Evolutionary conservation across 2,329 filamentous ascomycete species (phyloP), one percentile per base, ranked within the genome.

Genomic region (Cladosporium colombiae): DNA sequence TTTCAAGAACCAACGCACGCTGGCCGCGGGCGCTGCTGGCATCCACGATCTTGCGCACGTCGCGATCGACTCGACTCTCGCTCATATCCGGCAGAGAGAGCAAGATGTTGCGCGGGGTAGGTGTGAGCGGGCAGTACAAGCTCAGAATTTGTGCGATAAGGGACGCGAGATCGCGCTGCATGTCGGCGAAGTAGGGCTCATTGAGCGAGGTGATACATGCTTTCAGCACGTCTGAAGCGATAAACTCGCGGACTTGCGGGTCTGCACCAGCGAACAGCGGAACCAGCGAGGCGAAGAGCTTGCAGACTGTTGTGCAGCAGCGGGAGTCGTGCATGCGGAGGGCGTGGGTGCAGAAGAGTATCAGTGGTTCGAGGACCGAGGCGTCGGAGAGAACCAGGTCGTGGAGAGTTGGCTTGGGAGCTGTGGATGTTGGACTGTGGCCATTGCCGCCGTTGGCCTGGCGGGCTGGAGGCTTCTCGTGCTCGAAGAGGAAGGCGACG

Each of bases 161-260:
- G 25, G 89, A 86, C 0, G 93, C 94, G 25, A 99, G 84, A 61
- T 99, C 93, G 75, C 93, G 94, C 74, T 99, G 95, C 68, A 96
- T 87, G 71, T 99, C 95, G 37, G 97, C 93, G 78, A 98, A 99
- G 78, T 98, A 97, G 0, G 92, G 89, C 71, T 99, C 95, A 78
- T 98, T 91, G 60, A 99, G 87, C 1, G 91, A 96, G 1, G 89
- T 91, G 75, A 97, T 91, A 73, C 91, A 94, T 0, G 93, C 92
- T 80, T 93, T 92, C 59, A 99, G 85, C 2, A 98, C 92, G 70
- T 97, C 91, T 5, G 88, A 88, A 62, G 89, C 92, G 74, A 98
- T 93, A 78, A 93, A 99, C 74, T 97, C 92, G 62, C 93, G 89
- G 68, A 98, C 90, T 8, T 84, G 80, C 1, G 88, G 84, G n/a